Conservation (phyloP, 257 asterid species). For the Perilla frutescens region DNA sequence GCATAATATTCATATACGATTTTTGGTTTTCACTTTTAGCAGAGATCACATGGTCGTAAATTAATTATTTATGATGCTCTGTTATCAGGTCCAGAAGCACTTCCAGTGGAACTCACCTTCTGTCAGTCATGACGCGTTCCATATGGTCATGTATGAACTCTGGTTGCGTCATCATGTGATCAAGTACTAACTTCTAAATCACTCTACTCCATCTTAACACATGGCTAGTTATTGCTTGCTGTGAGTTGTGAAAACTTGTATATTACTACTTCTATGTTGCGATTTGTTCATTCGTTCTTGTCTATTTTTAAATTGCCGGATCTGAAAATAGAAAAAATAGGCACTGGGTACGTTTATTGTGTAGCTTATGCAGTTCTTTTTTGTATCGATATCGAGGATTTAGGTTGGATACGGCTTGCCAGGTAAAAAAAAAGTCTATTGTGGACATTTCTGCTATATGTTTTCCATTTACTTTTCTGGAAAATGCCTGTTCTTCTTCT, state of each 20-base stretch:
- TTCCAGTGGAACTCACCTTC: conserved; percentile 97
- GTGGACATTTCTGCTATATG: neutral
- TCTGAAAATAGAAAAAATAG: conserved; percentile 27
- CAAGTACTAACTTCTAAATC: conserved; percentile 62
- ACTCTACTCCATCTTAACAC: conserved; percentile 16
- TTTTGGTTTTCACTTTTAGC: neutral
- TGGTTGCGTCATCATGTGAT: conserved; percentile 92
- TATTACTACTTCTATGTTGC: conserved; percentile 34
- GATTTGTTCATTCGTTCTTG: conserved; percentile 38
- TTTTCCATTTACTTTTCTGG: neutral
- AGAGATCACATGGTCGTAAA: neutral
- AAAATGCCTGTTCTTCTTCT: too few species aligned
- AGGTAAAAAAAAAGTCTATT: neutral
- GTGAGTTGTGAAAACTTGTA: conserved; percentile 43
- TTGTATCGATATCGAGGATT: conserved; percentile 18
- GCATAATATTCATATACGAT: neutral
- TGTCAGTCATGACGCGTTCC: conserved; percentile 73
- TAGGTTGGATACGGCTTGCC: conserved; percentile 22
- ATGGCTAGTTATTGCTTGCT: conserved; percentile 9
- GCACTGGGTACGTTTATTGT: neutral
- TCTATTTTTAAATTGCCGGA: conserved; percentile 17
- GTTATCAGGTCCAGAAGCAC: conserved; percentile 80
- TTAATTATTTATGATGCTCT: conserved; percentile 18
- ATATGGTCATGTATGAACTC: conserved; percentile 96
- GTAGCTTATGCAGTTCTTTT: conserved; percentile 13